Conservation (phyloP, 352 stramenopile genomes). For the Phytophthora macrochlamydospora region DNA sequence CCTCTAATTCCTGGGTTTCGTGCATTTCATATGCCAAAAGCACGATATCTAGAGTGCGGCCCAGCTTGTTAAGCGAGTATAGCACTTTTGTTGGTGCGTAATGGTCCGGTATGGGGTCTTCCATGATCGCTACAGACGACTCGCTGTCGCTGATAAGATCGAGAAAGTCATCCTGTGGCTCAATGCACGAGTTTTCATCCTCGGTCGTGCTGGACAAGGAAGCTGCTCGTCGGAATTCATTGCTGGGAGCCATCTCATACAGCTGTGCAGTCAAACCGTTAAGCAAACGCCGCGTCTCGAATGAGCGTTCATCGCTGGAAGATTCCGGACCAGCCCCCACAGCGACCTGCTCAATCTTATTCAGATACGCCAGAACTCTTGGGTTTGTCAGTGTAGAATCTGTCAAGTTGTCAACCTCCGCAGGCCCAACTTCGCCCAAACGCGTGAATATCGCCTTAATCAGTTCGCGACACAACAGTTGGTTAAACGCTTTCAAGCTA, state of each 20-base stretch:
- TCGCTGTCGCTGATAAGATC: slow-evolving; percentile 41
- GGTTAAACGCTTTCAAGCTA: slow-evolving; percentile 70
- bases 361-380: slow-evolving; percentile 60
- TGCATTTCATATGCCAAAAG: slow-evolving; percentile 53
- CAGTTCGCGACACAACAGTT: slow-evolving; percentile 69
- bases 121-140: slow-evolving; percentile 44
- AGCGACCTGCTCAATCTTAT: slow-evolving; percentile 57
- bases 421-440: slow-evolving; percentile 20
- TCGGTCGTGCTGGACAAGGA: slow-evolving; percentile 18
- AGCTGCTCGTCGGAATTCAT: slow-evolving; percentile 2
- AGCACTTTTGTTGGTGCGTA: slow-evolving; percentile 19
- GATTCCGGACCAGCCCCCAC: slow-evolving; percentile 22
- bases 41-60: slow-evolving; percentile 60
- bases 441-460: slow-evolving; percentile 59
- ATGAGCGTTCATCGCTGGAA: slow-evolving; percentile 26
- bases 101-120: slow-evolving; percentile 27
- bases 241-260: slow-evolving; percentile 21
- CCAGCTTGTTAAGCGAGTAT: slow-evolving; percentile 50
- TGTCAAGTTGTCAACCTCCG: slow-evolving; percentile 33
- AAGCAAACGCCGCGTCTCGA: slow-evolving; percentile 25
- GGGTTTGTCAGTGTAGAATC: slow-evolving; percentile 53
- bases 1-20: slow-evolving; percentile 35
- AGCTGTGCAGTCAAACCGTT: slow-evolving; percentile 25
- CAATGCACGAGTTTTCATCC: slow-evolving; percentile 14
- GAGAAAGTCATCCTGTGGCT: slow-evolving; percentile 21